Percentiles rank a stretch among this genome's conserved stretches.
phyloP scores from a whole-genome alignment of 1,284 basidiomycete genomes.

The Neonothopanus nambi region DNA sequence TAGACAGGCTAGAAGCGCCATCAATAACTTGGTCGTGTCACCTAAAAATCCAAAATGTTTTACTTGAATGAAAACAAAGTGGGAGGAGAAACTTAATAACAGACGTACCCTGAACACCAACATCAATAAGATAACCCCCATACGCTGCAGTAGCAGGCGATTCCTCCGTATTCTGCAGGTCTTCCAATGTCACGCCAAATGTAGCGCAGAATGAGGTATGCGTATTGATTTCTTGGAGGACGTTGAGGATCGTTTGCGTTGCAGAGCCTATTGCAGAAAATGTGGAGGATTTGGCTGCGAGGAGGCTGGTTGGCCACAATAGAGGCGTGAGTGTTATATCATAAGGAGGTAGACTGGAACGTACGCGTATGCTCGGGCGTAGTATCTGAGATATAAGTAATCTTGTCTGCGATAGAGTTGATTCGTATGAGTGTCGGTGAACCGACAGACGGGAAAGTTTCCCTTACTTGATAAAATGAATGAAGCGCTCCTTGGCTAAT shows the following conservation, averaged over 20 bases:
- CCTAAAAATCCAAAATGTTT: conserved; percentile 38
- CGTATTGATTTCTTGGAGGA: conserved; percentile 72
- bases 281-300: conserved; percentile 74
- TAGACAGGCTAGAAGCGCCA: conserved; percentile 85
- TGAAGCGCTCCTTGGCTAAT: conserved; percentile 65
- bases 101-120: conserved; percentile 62
- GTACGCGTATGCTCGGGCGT: conserved; percentile 72
- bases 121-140: conserved; percentile 83
- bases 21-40: conserved; percentile 71
- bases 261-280: conserved; percentile 69
- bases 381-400: conserved; percentile 78
- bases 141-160: conserved; percentile 78
- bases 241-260: conserved; percentile 63
- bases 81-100: not conserved
- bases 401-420: conserved; percentile 56
- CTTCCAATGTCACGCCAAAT: conserved; percentile 65
- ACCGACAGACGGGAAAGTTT: not conserved
- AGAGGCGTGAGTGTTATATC: not conserved
- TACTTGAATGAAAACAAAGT: not conserved
- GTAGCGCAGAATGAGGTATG: conserved; percentile 71
- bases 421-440: not conserved
- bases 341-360: conserved; percentile 18
- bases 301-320: conserved; percentile 46
- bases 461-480: conserved; percentile 83
- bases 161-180: conserved; percentile 66